Evolutionary conservation across 1,139 yeast genomes (phyloP), one percentile per base, ranked within the genome.

Genomic region (Hansenula anomala): DNA sequence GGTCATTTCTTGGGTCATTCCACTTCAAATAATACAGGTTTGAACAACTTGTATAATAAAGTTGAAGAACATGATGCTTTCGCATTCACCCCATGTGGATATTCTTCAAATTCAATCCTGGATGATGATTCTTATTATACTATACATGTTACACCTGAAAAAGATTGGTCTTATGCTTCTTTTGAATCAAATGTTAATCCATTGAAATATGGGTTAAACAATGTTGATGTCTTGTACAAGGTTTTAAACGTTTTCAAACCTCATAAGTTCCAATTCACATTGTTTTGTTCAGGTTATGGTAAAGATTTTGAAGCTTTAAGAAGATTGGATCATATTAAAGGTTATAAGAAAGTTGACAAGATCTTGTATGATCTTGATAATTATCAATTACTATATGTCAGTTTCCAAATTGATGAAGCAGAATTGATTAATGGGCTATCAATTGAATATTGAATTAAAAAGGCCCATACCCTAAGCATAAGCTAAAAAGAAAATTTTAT

Each of bases 61-160:
- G 46, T 55, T 3, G 58, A 62, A 24, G 75, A 75, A 57, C 88
- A 81, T 54, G 97, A 90, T 66, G 87, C 96, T 6, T 92, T 89
- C 64, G 82, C 95, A 24, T 92, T 92, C 60, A 70, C 86, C n/a
- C 98, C 98, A 2, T 92, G 97, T 63, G 98, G 98, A 14, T 92
- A 79, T 58, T 87, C 96, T 3, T 86, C 96, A 36, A 92, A 92
- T 61, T 82, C 94, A 22, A 67, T 88, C 34, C 63, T 85, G 37
- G 67, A 75, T 39, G 73, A 69, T 17, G 75, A 75, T 19, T 75
- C 75, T 59, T 92, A 90, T 66, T 89, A 87, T 59, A 92, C 97
- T 15, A 71, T 90, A 45, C 98, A 92, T 60, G 86, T 92, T 30
- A 92, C 98, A 0, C 98, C 98, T 0, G 97, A 92, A 60, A 61